Evolutionary conservation across 257 asterid genomes (phyloP).

Genomic region (Cynanchum wilfordii): DNA sequence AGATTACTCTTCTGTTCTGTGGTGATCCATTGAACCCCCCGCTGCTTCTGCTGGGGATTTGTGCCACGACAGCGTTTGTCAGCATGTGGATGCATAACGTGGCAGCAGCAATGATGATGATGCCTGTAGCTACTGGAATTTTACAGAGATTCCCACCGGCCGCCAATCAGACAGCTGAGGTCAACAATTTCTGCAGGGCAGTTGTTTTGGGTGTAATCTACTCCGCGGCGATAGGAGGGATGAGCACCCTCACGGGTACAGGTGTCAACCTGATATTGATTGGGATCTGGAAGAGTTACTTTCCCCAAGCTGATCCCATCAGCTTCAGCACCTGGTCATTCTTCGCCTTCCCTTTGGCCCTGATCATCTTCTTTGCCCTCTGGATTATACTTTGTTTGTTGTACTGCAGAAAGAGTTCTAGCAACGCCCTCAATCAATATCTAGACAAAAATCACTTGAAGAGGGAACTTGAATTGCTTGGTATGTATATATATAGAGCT

Average conservation of each 20-base stretch:
- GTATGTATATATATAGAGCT: conserved; percentile 21
- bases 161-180: conserved; percentile 29
- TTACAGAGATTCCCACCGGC: conserved; percentile 56
- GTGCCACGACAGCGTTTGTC: conserved; percentile 80
- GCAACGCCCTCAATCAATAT: conserved; percentile 46
- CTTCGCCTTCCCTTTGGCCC: conserved; percentile 75
- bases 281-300: conserved; percentile 95
- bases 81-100: conserved; percentile 99
- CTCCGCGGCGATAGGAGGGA: conserved; percentile 80
- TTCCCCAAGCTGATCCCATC: conserved; percentile 61
- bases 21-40: conserved; percentile 85
- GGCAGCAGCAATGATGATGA: conserved; percentile 92
- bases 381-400: conserved; percentile 71
- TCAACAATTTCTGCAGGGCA: conserved; percentile 67
- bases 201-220: conserved; percentile 78
- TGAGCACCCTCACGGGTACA: conserved; percentile 91
- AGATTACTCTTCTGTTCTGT: conserved; percentile 72
- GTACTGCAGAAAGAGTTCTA: conserved; percentile 51
- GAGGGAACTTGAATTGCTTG: conserved; percentile 77
- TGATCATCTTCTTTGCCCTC: conserved; percentile 43
- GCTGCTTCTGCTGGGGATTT: conserved; percentile 68
- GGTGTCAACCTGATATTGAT: conserved; percentile 91
- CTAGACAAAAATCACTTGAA: conserved; percentile 63
- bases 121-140: conserved; percentile 93
- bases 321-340: conserved; percentile 81